These are phyloP conservation scores for Chalciporus pseudorubinellus DNA, from an alignment of 768 basidiomycete species.

Conservation along the genomic window DNA sequence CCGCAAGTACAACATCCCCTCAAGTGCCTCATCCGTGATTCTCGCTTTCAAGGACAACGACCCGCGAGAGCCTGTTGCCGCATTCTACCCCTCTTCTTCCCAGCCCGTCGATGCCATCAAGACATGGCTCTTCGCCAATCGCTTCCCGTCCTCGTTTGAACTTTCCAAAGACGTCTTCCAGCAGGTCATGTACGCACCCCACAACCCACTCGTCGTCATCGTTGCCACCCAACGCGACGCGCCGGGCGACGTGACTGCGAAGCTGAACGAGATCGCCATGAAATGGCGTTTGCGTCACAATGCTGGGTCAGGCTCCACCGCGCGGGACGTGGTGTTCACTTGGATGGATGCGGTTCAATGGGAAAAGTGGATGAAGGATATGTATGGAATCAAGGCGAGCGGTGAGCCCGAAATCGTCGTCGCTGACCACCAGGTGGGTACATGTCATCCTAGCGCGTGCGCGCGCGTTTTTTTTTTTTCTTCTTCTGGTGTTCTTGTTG, in stretches of 20 bases:
- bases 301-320: slow-evolving; percentile 19
- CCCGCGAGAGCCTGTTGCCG: slow-evolving; percentile 41
- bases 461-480: no score
- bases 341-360: slow-evolving; percentile 89
- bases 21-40: slow-evolving; percentile 54
- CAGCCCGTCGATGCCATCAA: slow-evolving; percentile 24
- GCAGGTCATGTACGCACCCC: slow-evolving; percentile 78
- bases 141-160: slow-evolving; percentile 71
- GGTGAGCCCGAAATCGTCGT: slow-evolving; percentile 53
- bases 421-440: slow-evolving; percentile 76
- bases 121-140: slow-evolving; percentile 64
- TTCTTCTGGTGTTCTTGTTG: not conserved
- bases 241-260: slow-evolving; percentile 42
- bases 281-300: slow-evolving; percentile 49
- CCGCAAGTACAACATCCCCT: slow-evolving; percentile 35
- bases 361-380: slow-evolving; percentile 86
- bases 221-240: slow-evolving; percentile 44
- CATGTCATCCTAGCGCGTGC: no score
- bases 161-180: slow-evolving; percentile 80
- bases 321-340: slow-evolving; percentile 70
- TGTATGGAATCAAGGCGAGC: slow-evolving; percentile 66
- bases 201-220: slow-evolving; percentile 76
- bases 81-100: slow-evolving; percentile 29
- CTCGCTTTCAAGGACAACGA: slow-evolving; percentile 67
- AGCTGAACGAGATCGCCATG: slow-evolving; percentile 50